phyloP scores from a whole-genome alignment of 2,329 filamentous ascomycete species.

The Botrytis tulipae region DNA sequence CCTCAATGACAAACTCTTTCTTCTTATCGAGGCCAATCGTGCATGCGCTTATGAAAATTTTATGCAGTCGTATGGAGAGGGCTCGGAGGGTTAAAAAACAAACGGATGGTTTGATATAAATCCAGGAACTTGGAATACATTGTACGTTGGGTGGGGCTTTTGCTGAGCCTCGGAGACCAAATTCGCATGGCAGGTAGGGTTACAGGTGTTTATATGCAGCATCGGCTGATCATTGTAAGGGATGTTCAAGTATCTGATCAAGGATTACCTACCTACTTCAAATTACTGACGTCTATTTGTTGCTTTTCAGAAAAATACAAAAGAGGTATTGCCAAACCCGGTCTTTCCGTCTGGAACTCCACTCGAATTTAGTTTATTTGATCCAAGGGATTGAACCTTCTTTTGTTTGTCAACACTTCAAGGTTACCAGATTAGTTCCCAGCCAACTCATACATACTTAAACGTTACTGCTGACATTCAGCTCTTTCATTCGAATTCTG shows the following conservation, averaged over 20 bases:
- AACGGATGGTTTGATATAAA: not conserved
- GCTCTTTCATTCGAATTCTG: not conserved
- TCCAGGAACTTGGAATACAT: not conserved
- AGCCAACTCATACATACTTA: slow-evolving; percentile 14
- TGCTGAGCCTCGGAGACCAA: not conserved
- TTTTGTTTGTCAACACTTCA: not conserved
- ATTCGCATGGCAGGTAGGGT: slow-evolving; percentile 1
- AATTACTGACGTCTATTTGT: not conserved
- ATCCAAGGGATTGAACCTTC: not conserved
- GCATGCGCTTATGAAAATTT: not conserved
- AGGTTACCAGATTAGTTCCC: not conserved
- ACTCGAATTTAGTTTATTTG: slow-evolving; percentile 1
- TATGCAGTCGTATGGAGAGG: slow-evolving; percentile 2
- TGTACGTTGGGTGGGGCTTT: not conserved
- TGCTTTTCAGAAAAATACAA: not conserved
- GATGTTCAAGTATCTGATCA: not conserved
- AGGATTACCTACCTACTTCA: not conserved
- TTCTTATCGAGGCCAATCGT: not conserved
- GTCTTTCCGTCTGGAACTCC: slow-evolving; percentile 11
- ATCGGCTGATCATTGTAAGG: slow-evolving; percentile 7
- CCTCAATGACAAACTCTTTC: not conserved
- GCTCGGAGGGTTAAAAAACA: not conserved
- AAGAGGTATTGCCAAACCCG: not conserved
- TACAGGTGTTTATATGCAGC: not conserved
- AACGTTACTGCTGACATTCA: slow-evolving; percentile 16